These are phyloP conservation scores for Naumovozyma baii DNA, from an alignment of 805 yeast genomes.

Conservation along the genomic window DNA sequence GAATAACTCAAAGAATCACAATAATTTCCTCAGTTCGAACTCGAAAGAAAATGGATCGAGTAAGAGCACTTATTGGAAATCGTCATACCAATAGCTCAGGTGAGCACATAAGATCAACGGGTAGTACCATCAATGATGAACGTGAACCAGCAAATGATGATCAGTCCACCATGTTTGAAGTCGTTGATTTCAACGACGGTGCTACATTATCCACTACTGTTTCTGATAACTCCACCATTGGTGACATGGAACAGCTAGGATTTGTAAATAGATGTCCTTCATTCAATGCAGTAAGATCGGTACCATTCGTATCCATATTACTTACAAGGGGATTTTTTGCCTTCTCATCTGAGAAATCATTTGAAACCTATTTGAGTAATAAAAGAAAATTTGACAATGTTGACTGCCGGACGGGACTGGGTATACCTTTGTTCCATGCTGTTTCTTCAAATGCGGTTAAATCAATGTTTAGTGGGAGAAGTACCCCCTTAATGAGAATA, in stretches of 20 bases:
- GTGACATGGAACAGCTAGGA: constrained; percentile 22
- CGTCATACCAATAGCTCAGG: constrained; percentile 1
- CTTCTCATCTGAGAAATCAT: constrained; percentile 32
- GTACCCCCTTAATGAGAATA: constrained; percentile 25
- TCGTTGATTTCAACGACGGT: constrained; percentile 5
- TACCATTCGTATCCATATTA: constrained; percentile 29
- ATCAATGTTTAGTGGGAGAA: constrained; percentile 20
- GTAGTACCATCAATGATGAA: background rate
- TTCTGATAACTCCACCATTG: constrained; percentile 23
- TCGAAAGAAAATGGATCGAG: constrained; percentile 16
- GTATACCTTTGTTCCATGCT: constrained; percentile 31
- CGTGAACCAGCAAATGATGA: constrained; percentile 8
- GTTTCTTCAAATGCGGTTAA: constrained; percentile 22
- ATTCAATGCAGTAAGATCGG: constrained; percentile 18
- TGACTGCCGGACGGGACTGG: constrained; percentile 20
- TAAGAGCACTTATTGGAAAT: constrained; percentile 7
- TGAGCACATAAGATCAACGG: background rate
- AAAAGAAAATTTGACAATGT: constrained; percentile 20
- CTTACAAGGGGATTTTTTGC: constrained; percentile 32
- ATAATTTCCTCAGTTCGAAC: no score
- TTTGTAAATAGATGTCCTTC: constrained; percentile 25
- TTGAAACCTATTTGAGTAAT: constrained; percentile 18
- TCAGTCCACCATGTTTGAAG: constrained; percentile 9
- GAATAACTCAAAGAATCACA: no score
- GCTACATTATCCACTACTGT: constrained; percentile 14